Evolutionary conservation across 1,284 basidiomycete species (phyloP), one percentile per base, ranked within the genome.

Genomic region (Lentinula novae-zelandiae): DNA sequence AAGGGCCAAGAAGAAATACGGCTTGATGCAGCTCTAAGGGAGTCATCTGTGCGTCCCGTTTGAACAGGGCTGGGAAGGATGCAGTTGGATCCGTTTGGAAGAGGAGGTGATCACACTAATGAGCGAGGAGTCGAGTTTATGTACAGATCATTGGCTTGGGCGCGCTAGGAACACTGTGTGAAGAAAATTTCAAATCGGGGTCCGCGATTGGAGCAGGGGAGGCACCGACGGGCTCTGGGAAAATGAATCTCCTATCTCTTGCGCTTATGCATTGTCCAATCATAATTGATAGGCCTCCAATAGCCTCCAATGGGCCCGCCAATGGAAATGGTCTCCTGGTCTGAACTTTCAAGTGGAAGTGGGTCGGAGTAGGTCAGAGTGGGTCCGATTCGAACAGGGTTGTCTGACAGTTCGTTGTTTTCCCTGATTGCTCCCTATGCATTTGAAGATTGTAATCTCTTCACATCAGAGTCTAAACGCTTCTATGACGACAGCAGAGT

Each of bases 1-100:
- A 72, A 46, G 71, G 71, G 20, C 68, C 69, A 5, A 72, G 64
- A 49, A 72, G 61, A 60, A 66, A 70, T 7, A 61, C 64, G 12
- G 67, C 67, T 42, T 60, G 60, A 40, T 66, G 60, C 22, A 63
- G 57, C 54, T 71, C 69, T 46, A 67, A 64, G 13, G 63, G 54
- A 27, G 69, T 68, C 68, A 69, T 67, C 42, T 67, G 33, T 46
- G n/a, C 8, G 20, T 46, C 17, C 44, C 44, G 44, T 46, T 20
- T 22, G n/a, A 46, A 46, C 22, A 20, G 10, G 17, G 44, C 20
- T 10, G n/a, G 40, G 40, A 7, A 4, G 38, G 15, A 39, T 2
- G 12, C 40, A 6, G 40, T 13, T 44, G 9, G 6, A n/a, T 3
- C 3, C 3, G 40, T 15, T 44, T 10, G 15, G n/a, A 44, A 44